These are phyloP conservation scores for Stentor coeruleus DNA, from an alignment of 73 alveolate species.

Conservation along the genomic window DNA sequence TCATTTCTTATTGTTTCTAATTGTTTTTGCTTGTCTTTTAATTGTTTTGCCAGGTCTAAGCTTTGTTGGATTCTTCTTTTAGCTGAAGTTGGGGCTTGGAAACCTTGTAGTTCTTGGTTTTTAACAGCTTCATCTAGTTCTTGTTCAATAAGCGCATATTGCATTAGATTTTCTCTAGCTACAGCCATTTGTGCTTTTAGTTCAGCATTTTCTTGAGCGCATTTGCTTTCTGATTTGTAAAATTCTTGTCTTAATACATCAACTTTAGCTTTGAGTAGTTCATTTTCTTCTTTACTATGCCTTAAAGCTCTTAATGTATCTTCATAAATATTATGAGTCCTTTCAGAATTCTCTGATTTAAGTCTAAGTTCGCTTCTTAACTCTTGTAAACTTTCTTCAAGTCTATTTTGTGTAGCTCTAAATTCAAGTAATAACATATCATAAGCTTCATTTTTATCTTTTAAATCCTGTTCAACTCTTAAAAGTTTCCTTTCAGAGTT, in stretches of 20 bases:
- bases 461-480: conserved; percentile 54
- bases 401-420: conserved; percentile 53
- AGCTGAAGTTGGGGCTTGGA: conserved; percentile 76
- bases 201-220: conserved; percentile 59
- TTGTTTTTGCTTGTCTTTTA: conserved; percentile 68
- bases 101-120: conserved; percentile 61
- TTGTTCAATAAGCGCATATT: conserved; percentile 81
- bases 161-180: conserved; percentile 64
- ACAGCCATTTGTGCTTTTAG: conserved; percentile 75
- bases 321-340: conserved; percentile 72
- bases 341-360: conserved; percentile 62
- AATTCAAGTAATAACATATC: conserved; percentile 70
- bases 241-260: conserved; percentile 75
- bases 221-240: conserved; percentile 61
- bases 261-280: conserved; percentile 58
- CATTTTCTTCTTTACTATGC: conserved; percentile 71
- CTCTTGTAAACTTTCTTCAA: conserved; percentile 70
- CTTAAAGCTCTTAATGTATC: conserved; percentile 70
- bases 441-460: conserved; percentile 62
- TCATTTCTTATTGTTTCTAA: conserved; percentile 50
- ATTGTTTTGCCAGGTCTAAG: conserved; percentile 68
- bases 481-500: conserved; percentile 53
- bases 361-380: conserved; percentile 49
- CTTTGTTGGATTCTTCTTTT: conserved; percentile 80
- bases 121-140: conserved; percentile 83